These are phyloP conservation scores for Sphaerulina populicola DNA, from an alignment of 2,329 filamentous ascomycete genomes.

Conservation along the genomic window DNA sequence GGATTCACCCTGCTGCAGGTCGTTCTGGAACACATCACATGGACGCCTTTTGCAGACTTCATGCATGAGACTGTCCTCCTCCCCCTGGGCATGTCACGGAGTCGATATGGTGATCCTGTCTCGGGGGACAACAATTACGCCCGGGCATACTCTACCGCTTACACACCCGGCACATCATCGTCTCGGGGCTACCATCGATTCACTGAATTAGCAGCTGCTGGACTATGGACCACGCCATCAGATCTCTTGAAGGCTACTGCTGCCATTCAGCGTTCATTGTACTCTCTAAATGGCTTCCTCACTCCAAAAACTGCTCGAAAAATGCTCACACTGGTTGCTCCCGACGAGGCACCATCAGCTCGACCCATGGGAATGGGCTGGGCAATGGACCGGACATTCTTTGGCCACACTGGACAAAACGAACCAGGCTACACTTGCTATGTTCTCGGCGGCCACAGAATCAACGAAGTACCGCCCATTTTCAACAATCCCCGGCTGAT, in stretches of 20 bases:
- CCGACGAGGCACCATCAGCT: neutral
- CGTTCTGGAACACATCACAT: conserved; percentile 19
- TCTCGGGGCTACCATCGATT: conserved; percentile 17
- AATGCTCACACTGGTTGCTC: conserved; percentile 19
- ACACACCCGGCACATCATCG: conserved; percentile 9
- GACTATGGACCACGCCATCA: conserved; percentile 25
- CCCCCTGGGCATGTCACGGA: conserved; percentile 23
- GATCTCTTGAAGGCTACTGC: conserved; percentile 21
- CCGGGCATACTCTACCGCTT: conserved; percentile 14
- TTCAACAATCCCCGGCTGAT: conserved; percentile 5
- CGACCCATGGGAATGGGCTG: conserved; percentile 18
- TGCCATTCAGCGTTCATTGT: conserved; percentile 20
- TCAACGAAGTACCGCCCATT: neutral
- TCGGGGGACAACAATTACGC: conserved; percentile 19
- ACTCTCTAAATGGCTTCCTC: conserved; percentile 13
- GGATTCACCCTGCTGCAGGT: conserved; percentile 23
- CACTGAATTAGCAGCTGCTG: conserved; percentile 23
- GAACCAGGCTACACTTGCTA: conserved; percentile 22
- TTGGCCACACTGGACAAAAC: conserved; percentile 22
- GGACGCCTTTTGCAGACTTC: conserved; percentile 14
- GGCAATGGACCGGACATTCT: conserved; percentile 13
- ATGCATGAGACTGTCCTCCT: conserved; percentile 22
- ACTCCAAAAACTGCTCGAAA: conserved; percentile 11
- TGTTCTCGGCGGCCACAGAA: conserved; percentile 12
- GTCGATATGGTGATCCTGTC: conserved; percentile 14